Conservation (phyloP, 768 basidiomycete species). For the Tephrocybe sp. region DNA sequence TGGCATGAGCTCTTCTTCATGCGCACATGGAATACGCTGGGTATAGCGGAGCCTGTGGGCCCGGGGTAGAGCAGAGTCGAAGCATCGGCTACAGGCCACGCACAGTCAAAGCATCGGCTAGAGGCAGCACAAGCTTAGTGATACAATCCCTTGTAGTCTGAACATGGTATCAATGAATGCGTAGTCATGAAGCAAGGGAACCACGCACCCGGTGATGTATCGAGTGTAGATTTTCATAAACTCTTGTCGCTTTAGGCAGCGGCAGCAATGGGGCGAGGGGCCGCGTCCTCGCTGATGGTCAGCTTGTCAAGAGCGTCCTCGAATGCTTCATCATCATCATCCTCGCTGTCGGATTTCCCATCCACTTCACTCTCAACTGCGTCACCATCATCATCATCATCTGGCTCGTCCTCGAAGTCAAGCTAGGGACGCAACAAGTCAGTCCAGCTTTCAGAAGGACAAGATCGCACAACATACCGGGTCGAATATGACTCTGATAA, state of each 20-base stretch:
- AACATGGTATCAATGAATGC: background rate
- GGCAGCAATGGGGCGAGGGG: conserved; percentile 21
- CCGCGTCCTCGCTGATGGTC: conserved; percentile 35
- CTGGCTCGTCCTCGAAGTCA: conserved; percentile 80
- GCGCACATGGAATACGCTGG: too few species aligned
- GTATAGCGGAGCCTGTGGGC: too few species aligned
- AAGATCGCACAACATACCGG: conserved; percentile 59
- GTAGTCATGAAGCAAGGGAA: background rate
- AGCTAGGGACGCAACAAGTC: conserved; percentile 44
- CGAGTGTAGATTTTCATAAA: conserved; percentile 3
- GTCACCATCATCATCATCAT: conserved; percentile 48
- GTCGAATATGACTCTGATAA: conserved; percentile 92
- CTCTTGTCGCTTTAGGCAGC: conserved; percentile 22
- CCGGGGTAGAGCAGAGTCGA: too few species aligned
- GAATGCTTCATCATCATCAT: conserved; percentile 47
- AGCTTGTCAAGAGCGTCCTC: conserved; percentile 71
- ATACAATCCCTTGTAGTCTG: conserved; percentile 4
- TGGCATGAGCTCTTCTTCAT: too few species aligned
- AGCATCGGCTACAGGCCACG: too few species aligned
- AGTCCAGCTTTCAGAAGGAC: conserved; percentile 7
- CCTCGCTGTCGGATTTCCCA: conserved; percentile 39
- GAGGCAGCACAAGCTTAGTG: conserved; percentile 1
- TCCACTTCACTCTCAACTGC: conserved; percentile 41
- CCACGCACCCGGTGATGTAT: conserved; percentile 14
- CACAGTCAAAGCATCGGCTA: too few species aligned